phyloP scores from a whole-genome alignment of 2,329 filamentous ascomycete genomes.

The Botryosphaeria dothidea region DNA sequence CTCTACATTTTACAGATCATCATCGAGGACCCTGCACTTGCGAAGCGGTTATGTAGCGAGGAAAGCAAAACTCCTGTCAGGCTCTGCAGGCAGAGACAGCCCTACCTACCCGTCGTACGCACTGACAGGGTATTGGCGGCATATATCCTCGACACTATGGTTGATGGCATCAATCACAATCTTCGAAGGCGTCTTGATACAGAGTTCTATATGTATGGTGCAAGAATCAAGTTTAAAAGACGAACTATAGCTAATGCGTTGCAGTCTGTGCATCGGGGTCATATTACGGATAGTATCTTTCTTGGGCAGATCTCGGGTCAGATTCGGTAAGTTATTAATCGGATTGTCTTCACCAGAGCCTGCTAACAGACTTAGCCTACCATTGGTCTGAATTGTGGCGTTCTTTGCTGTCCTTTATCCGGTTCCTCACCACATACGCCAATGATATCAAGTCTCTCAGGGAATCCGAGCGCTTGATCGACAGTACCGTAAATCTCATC shows the following conservation, averaged over 20 bases:
- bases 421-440: conserved; percentile 86
- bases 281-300: conserved; percentile 81
- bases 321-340: conserved; percentile 52
- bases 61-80: conserved; percentile 74
- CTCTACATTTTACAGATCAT: conserved; percentile 83
- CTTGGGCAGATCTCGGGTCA: conserved; percentile 77
- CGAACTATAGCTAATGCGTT: neutral
- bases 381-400: conserved; percentile 98
- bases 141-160: conserved; percentile 79
- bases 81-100: conserved; percentile 85
- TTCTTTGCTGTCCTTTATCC: conserved; percentile 80
- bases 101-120: conserved; percentile 74
- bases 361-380: conserved; percentile 53
- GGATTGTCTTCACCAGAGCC: too few species aligned
- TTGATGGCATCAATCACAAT: conserved; percentile 94
- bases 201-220: conserved; percentile 69
- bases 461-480: conserved; percentile 72
- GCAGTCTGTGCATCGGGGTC: conserved; percentile 72
- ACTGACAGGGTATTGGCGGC: conserved; percentile 73
- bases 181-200: conserved; percentile 82
- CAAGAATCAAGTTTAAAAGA: neutral
- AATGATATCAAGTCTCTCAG: conserved; percentile 70
- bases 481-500: conserved; percentile 77
- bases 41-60: conserved; percentile 81
- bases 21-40: conserved; percentile 79